phyloP scores from a whole-genome alignment of 2,329 filamentous ascomycete genomes.

The Aspergillus proliferans region DNA sequence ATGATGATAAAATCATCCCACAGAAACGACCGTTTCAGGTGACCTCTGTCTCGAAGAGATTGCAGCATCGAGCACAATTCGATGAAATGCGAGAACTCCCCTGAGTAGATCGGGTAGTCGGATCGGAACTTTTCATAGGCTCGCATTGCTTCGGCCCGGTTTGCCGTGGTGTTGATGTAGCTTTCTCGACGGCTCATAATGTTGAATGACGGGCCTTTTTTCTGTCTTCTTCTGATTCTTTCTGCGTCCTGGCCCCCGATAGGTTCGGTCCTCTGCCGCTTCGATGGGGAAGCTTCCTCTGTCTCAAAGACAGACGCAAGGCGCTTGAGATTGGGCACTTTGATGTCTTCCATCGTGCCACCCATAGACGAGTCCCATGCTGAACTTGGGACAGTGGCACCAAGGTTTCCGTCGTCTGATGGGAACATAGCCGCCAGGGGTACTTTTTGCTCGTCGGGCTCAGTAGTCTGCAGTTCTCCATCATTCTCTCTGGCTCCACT shows the following conservation, averaged over 20 bases:
- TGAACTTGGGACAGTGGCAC: not conserved
- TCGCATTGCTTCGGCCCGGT: constrained; percentile 16
- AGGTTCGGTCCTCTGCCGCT: constrained; percentile 2
- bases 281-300: constrained; percentile 10
- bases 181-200: constrained; percentile 16
- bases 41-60: constrained; percentile 21
- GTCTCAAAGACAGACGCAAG: constrained; percentile 5
- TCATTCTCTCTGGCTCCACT: no score
- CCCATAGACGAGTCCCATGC: not conserved
- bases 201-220: constrained; percentile 6
- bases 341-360: constrained; percentile 4
- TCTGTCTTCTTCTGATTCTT: not conserved
- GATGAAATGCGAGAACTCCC: constrained; percentile 33
- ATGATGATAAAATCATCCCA: constrained; percentile 45
- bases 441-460: no score
- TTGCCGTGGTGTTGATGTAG: constrained; percentile 14
- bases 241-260: not conserved
- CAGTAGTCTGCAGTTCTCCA: no score
- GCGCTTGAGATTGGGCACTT: constrained; percentile 9
- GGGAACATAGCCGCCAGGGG: not conserved
- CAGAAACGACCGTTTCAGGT: constrained; percentile 30
- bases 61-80: constrained; percentile 33
- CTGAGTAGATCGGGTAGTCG: constrained; percentile 35
- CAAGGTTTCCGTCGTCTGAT: not conserved
- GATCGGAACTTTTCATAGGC: constrained; percentile 34